phyloP scores from a whole-genome alignment of 495 filamentous ascomycete species.

The Neurospora sp. region DNA sequence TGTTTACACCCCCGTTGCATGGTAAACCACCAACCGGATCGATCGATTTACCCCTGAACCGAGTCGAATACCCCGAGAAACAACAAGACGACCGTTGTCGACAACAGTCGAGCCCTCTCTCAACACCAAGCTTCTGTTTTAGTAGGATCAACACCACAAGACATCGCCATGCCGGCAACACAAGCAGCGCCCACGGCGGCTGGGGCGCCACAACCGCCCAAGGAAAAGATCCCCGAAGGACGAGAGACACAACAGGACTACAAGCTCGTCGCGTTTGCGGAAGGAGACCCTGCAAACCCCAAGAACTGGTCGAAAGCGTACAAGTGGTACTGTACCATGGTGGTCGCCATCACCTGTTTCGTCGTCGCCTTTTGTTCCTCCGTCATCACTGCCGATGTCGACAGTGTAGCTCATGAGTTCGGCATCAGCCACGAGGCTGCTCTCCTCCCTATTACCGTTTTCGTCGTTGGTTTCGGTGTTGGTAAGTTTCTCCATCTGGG shows the following conservation, averaged over 20 bases:
- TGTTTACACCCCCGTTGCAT: background rate
- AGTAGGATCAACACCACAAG: background rate
- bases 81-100: background rate
- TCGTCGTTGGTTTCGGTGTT: slow-evolving; percentile 71
- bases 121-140: background rate
- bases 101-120: background rate
- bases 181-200: background rate
- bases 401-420: slow-evolving; percentile 49
- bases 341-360: slow-evolving; percentile 54
- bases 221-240: slow-evolving; percentile 4
- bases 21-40: background rate
- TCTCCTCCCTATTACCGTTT: slow-evolving; percentile 57
- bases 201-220: background rate
- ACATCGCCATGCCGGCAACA: background rate
- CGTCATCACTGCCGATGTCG: slow-evolving; percentile 60
- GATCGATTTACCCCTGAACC: background rate
- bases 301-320: slow-evolving; percentile 57
- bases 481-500: slow-evolving; percentile 25
- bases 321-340: slow-evolving; percentile 62
- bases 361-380: slow-evolving; percentile 54
- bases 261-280: slow-evolving; percentile 63
- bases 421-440: slow-evolving; percentile 55
- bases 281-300: slow-evolving; percentile 56
- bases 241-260: slow-evolving; percentile 27
- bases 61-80: background rate